Evolutionary conservation across 2,329 filamentous ascomycete genomes (phyloP).

Genomic region (Bretziella fagacearum): DNA sequence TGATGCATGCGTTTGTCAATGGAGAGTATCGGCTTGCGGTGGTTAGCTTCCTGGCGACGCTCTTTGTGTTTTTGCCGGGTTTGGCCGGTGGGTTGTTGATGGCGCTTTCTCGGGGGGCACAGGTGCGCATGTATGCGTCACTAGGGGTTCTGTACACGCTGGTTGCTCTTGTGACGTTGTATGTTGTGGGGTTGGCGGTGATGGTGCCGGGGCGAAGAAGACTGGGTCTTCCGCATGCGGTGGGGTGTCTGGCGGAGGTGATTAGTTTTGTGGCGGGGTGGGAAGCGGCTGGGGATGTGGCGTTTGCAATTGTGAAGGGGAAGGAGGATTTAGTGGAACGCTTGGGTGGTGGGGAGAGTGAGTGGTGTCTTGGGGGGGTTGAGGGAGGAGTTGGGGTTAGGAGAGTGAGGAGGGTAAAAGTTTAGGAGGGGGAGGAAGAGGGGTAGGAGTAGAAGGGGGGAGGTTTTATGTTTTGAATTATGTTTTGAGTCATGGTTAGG

Average conservation of each 20-base stretch:
- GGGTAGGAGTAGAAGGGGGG: not conserved
- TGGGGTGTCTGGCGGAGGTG: slow-evolving; percentile 56
- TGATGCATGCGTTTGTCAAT: slow-evolving; percentile 40
- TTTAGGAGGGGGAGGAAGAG: not conserved
- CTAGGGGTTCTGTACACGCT: slow-evolving; percentile 56
- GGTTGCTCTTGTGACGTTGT: slow-evolving; percentile 56
- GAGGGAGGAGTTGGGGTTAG: slow-evolving; percentile 30
- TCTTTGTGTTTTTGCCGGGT: slow-evolving; percentile 47
- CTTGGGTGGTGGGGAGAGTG: slow-evolving; percentile 33
- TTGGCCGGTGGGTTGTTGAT: slow-evolving; percentile 57
- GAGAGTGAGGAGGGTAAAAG: slow-evolving; percentile 21
- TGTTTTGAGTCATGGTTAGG: not conserved
- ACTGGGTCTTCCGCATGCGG: slow-evolving; percentile 54
- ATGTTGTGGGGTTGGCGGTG: slow-evolving; percentile 43
- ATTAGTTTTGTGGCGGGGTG: slow-evolving; percentile 62
- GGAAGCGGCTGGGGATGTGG: slow-evolving; percentile 52
- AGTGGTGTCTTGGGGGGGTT: slow-evolving; percentile 34
- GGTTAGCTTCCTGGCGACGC: slow-evolving; percentile 39
- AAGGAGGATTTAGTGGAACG: slow-evolving; percentile 52
- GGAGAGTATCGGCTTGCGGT: slow-evolving; percentile 49
- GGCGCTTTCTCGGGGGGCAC: slow-evolving; percentile 41
- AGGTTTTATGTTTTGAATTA: not conserved
- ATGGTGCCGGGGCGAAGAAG: slow-evolving; percentile 43
- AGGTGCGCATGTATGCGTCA: slow-evolving; percentile 53
- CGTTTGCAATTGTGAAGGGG: slow-evolving; percentile 52